Percentiles rank a stretch among this genome's conserved stretches.
Conservation (phyloP, 169 alveolate species). For the Plasmodium cynomolgi region DNA sequence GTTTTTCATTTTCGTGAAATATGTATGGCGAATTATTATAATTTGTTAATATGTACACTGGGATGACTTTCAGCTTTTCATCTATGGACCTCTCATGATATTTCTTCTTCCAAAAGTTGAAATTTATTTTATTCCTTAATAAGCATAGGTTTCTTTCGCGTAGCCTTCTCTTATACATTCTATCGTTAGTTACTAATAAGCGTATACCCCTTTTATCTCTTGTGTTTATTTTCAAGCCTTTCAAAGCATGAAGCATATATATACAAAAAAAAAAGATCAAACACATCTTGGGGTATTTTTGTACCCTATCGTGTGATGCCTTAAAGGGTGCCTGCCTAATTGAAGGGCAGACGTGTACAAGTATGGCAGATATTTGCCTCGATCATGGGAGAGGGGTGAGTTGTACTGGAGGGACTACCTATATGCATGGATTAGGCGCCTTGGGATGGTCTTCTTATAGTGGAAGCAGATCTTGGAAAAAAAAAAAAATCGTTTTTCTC, state of each 20-base stretch:
- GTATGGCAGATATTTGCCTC: neutral
- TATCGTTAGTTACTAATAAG: neutral
- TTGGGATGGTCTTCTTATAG: neutral
- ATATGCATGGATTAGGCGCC: neutral
- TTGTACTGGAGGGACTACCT: neutral
- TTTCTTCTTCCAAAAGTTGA: slow-evolving; percentile 57
- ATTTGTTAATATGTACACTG: slow-evolving; percentile 60
- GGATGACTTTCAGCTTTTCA: slow-evolving; percentile 40
- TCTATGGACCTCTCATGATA: slow-evolving; percentile 64
- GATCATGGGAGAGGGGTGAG: neutral
- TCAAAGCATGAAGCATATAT: slow-evolving; percentile 5
- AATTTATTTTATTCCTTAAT: slow-evolving; percentile 7
- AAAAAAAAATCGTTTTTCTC: neutral
- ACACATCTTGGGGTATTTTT: slow-evolving; percentile 5
- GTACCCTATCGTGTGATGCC: neutral
- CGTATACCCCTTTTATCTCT: neutral
- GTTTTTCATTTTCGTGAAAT: slow-evolving; percentile 64
- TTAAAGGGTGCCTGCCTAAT: neutral
- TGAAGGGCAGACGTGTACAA: neutral
- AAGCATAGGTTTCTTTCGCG: slow-evolving; percentile 6
- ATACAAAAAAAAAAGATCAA: slow-evolving; percentile 12
- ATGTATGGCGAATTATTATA: slow-evolving; percentile 67
- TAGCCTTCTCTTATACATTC: neutral
- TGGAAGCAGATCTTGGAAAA: neutral
- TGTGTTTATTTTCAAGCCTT: neutral